phyloP scores from a whole-genome alignment of 2,329 filamentous ascomycete species.

The Pseudopithomyces chartarum region DNA sequence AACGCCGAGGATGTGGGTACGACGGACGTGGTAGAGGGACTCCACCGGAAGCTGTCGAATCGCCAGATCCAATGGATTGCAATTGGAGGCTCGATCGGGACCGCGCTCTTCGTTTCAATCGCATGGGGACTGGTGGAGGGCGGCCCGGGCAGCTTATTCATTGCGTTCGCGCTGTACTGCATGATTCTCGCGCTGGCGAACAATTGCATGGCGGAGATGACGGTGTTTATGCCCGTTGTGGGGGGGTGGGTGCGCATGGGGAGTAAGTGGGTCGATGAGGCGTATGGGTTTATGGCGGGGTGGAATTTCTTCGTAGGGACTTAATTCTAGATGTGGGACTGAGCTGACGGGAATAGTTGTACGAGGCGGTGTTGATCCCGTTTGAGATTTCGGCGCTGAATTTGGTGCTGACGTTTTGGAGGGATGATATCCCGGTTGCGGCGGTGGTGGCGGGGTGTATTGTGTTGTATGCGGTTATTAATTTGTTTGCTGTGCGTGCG shows the following conservation, averaged over 20 bases:
- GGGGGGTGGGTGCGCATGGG: conserved; percentile 65
- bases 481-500: conserved; percentile 45
- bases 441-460: conserved; percentile 40
- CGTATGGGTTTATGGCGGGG: conserved; percentile 60
- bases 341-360: conserved; percentile 33
- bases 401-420: conserved; percentile 20
- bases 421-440: conserved; percentile 43
- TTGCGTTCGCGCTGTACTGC: conserved; percentile 61
- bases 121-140: conserved; percentile 55
- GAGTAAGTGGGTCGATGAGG: conserved; percentile 65
- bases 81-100: conserved; percentile 33
- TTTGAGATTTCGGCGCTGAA: conserved; percentile 50
- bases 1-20: background rate
- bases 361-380: conserved; percentile 51
- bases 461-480: conserved; percentile 37
- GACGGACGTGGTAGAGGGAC: conserved; percentile 5
- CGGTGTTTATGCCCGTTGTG: conserved; percentile 62
- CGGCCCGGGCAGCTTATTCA: conserved; percentile 57
- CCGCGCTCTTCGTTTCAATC: conserved; percentile 61
- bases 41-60: conserved; percentile 16
- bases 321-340: background rate
- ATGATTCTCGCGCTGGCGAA: conserved; percentile 61
- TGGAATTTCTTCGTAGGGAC: conserved; percentile 50
- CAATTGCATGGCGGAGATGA: conserved; percentile 67
- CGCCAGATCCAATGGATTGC: conserved; percentile 37